These are phyloP conservation scores for Akanthomyces lecanii DNA, from an alignment of 2,329 filamentous ascomycete genomes.

Conservation along the genomic window DNA sequence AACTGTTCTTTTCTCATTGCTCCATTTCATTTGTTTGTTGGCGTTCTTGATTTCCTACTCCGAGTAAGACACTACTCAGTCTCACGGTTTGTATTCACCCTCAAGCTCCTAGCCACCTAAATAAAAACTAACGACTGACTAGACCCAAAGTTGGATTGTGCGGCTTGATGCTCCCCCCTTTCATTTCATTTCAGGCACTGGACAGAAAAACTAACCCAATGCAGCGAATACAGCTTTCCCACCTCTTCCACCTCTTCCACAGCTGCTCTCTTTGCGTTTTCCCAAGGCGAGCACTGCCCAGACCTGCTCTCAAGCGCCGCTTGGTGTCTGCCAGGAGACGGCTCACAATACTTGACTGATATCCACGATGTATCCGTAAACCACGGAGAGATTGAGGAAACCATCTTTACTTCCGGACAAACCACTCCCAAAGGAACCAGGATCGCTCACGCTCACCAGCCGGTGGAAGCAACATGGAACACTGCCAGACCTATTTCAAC, in stretches of 20 bases:
- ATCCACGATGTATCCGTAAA: slow-evolving; percentile 47
- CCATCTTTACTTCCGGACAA: slow-evolving; percentile 51
- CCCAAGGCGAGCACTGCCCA: slow-evolving; percentile 55
- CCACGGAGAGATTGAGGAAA: slow-evolving; percentile 52
- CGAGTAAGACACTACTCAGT: neutral
- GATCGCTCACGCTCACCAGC: slow-evolving; percentile 41
- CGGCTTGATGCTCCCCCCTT: slow-evolving; percentile 32
- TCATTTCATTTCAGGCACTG: slow-evolving; percentile 35
- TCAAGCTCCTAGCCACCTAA: neutral
- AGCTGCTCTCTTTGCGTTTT: slow-evolving; percentile 53
- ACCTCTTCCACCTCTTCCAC: slow-evolving; percentile 48
- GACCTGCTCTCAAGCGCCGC: slow-evolving; percentile 52
- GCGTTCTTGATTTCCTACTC: neutral
- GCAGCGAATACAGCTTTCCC: slow-evolving; percentile 54
- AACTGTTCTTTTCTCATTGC: neutral
- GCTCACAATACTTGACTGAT: slow-evolving; percentile 56
- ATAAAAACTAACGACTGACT: slow-evolving; percentile 16
- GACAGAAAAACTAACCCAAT: slow-evolving; percentile 54
- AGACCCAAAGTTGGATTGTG: slow-evolving; percentile 57
- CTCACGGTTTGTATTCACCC: slow-evolving; percentile 26
- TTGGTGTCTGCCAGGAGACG: slow-evolving; percentile 55
- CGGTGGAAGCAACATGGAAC: slow-evolving; percentile 48
- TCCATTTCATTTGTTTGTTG: neutral
- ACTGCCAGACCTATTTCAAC: slow-evolving; percentile 32
- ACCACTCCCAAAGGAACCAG: slow-evolving; percentile 48